These are phyloP conservation scores for Colletotrichum lupini DNA, from an alignment of 2,329 filamentous ascomycete species.

Conservation along the genomic window DNA sequence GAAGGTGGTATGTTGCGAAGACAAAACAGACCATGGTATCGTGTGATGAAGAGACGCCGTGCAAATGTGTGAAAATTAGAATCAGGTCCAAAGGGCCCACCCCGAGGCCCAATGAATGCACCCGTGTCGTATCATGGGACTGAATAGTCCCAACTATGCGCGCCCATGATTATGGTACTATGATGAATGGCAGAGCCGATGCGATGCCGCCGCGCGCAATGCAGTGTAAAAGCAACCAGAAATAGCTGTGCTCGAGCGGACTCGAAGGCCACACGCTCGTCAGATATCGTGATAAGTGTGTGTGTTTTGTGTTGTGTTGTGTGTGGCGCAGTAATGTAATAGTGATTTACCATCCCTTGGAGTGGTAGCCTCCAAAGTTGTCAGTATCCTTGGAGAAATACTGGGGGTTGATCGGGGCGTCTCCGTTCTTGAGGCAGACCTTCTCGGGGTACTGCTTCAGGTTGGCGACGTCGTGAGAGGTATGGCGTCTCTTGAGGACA, in stretches of 20 bases:
- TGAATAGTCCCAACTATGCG: background rate
- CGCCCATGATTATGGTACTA: conserved; percentile 19
- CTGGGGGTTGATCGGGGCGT: conserved; percentile 78
- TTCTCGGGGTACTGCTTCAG: conserved; percentile 83
- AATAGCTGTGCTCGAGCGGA: conserved; percentile 19
- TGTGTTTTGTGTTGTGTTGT: conserved; percentile 11
- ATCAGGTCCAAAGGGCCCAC: background rate
- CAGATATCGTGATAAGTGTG: conserved; percentile 31
- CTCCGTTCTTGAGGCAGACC: conserved; percentile 68
- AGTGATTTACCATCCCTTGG: conserved; percentile 79
- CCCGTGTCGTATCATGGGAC: background rate
- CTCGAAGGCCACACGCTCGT: conserved; percentile 10
- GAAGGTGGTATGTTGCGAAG: conserved; percentile 33
- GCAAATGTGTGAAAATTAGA: conserved; percentile 33
- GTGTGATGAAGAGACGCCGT: conserved; percentile 36
- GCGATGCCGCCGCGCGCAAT: conserved; percentile 35
- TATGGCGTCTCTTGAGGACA: conserved; percentile 89
- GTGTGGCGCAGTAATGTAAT: conserved; percentile 9
- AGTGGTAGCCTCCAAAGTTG: conserved; percentile 77
- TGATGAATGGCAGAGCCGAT: conserved; percentile 24
- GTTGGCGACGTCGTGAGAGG: conserved; percentile 90
- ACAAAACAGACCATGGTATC: conserved; percentile 38
- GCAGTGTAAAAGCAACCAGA: conserved; percentile 25
- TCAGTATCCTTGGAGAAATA: conserved; percentile 83
- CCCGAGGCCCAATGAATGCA: background rate